These are phyloP conservation scores for Solanum megistacrolobum DNA, from an alignment of 257 asterid genomes.

Conservation along the genomic window DNA sequence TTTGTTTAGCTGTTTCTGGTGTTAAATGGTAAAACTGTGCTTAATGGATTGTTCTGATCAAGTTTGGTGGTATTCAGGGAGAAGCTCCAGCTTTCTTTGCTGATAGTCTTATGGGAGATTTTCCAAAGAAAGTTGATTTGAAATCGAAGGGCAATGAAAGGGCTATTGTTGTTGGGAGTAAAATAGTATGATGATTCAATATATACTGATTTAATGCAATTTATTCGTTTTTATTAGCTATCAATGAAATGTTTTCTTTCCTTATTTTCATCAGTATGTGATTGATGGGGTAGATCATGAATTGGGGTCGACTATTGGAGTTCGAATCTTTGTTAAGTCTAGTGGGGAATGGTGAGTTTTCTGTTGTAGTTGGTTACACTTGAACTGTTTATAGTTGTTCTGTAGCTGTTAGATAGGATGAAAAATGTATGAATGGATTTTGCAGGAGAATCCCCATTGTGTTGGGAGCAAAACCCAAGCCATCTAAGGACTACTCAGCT, in stretches of 20 bases:
- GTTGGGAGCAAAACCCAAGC: conserved; percentile 66
- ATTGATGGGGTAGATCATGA: conserved; percentile 43
- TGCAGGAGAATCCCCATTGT: conserved; percentile 56
- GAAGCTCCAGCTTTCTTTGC: conserved; percentile 78
- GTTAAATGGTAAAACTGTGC: neutral
- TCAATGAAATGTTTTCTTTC: conserved; percentile 10
- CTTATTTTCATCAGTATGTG: conserved; percentile 43
- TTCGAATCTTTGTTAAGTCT: conserved; percentile 41
- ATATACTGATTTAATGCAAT: conserved; percentile 5
- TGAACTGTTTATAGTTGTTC: neutral
- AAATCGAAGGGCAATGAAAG: conserved; percentile 35
- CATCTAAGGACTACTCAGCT: conserved; percentile 48
- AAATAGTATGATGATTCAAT: conserved; percentile 42
- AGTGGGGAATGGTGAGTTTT: conserved; percentile 43
- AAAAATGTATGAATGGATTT: neutral
- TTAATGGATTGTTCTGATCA: conserved; percentile 2
- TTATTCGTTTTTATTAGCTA: neutral
- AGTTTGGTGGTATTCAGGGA: conserved; percentile 43
- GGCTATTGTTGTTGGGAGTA: conserved; percentile 31
- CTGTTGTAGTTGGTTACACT: neutral
- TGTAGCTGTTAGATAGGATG: neutral
- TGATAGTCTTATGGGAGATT: conserved; percentile 34
- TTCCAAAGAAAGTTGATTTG: conserved; percentile 22
- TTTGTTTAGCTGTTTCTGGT: neutral
- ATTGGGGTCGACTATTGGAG: conserved; percentile 26